Percentiles rank a stretch among this genome's conserved stretches.
phyloP scores from a whole-genome alignment of 2,329 filamentous ascomycete genomes.

The Colletotrichum lindemuthianum region DNA sequence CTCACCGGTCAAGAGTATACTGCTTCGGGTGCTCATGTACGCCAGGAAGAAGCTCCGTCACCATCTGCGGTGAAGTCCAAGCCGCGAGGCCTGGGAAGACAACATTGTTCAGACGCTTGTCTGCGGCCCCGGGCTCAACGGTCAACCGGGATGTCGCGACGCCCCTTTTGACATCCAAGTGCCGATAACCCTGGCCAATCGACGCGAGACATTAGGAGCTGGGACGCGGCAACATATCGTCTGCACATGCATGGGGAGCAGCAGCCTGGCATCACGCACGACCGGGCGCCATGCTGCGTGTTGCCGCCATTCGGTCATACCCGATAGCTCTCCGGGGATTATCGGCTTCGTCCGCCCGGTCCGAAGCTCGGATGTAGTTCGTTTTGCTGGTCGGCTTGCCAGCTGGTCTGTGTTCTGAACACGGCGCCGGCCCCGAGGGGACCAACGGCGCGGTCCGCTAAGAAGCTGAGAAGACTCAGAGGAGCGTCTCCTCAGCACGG shows the following conservation, averaged over 20 bases:
- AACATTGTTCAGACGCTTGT: no score
- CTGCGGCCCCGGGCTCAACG: no score
- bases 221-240: neutral
- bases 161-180: no score
- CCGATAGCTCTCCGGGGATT: neutral
- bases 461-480: neutral
- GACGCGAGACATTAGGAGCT: neutral
- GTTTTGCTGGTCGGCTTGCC: conserved; percentile 4
- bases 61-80: no score
- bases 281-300: neutral
- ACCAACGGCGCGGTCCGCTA: conserved; percentile 28
- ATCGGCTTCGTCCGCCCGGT: neutral
- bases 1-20: conserved; percentile 6
- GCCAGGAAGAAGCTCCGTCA: no score
- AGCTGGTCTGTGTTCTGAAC: conserved; percentile 29
- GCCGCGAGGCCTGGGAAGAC: no score
- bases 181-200: no score
- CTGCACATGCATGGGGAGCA: neutral
- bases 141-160: no score
- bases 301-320: neutral
- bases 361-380: conserved; percentile 5
- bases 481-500: conserved; percentile 9
- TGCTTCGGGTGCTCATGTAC: no score
- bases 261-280: neutral
- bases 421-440: conserved; percentile 26